Base-by-base conservation (phyloP, 2,329 filamentous ascomycete genomes). In the Phyllosticta citribraziliensis region DNA sequence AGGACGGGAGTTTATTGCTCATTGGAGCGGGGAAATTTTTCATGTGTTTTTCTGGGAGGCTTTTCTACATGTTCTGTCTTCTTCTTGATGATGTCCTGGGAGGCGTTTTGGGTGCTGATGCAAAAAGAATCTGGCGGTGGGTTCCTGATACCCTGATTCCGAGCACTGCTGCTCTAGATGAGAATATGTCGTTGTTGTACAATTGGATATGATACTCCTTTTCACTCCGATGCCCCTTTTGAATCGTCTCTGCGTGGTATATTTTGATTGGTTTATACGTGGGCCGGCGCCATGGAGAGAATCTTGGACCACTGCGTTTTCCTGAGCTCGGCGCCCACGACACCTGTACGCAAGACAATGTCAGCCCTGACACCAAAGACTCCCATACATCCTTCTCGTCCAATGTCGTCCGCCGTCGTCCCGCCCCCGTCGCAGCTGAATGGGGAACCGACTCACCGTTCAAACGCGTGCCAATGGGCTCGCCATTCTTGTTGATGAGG, bases 261-360 rank as follows among this genome's bases (percentile, higher is more conserved):
- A 8, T 27, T 47, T 55, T 27, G 22, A 40, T 25, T 57, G 20
- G 12, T 64, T 75, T 82, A 89, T 73, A 89, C 77, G 76, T 89
- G 85, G 83, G 88, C 86, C 55, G 94, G 93, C 60, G 94, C 94
- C 82, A 99, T 84, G 68, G 90, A 96, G 72, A 99, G 77, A 70
- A 99, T 97, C 84, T 97, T 99, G 70, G 91, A 96, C 94, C 94
- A 99, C 78, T 96, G 88, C 82, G 89, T 94, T 73, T 89, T 85
- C 73, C 89, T 86, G 74, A 99, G 77, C 79, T 99, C 94, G 30
- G 86, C 83, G 63, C 91, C 94, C 53, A 99, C 94, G 53, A 97
- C 85, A 66, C 92, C 84, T 84, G 71, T 69, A 64, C 66, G 66
- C 54, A 8, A 20, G 30, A 10, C 5, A 11, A 10, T 4, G 66